phyloP scores from a whole-genome alignment of 495 filamentous ascomycete genomes.

The Parmelia sp. region DNA sequence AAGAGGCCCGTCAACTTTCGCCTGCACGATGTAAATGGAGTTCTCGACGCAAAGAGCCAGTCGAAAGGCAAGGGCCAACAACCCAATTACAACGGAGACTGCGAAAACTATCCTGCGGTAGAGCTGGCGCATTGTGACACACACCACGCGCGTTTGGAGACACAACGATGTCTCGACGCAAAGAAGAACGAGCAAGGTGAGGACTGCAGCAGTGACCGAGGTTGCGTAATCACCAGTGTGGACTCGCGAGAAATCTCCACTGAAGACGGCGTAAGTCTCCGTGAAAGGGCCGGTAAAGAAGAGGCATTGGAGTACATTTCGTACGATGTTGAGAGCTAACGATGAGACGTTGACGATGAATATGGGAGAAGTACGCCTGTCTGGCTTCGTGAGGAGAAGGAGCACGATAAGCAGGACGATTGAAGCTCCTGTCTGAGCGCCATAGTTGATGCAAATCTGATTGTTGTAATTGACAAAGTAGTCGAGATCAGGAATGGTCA shows the following conservation, averaged over 20 bases:
- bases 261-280: conserved; percentile 52
- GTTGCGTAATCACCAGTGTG: conserved; percentile 40
- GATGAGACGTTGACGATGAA: conserved; percentile 61
- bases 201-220: conserved; percentile 46
- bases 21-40: conserved; percentile 41
- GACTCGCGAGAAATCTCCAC: conserved; percentile 51
- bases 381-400: conserved; percentile 52
- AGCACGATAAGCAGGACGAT: conserved; percentile 60
- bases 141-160: conserved; percentile 65
- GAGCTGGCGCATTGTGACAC: conserved; percentile 39
- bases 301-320: conserved; percentile 51
- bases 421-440: conserved; percentile 66
- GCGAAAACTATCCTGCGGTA: conserved; percentile 41
- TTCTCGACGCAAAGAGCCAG: conserved; percentile 54
- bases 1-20: conserved; percentile 38
- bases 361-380: conserved; percentile 54
- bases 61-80: conserved; percentile 54
- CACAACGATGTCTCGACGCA: conserved; percentile 61
- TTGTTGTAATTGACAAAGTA: conserved; percentile 44
- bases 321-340: conserved; percentile 53
- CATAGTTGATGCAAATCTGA: conserved; percentile 60
- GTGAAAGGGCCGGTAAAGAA: conserved; percentile 55
- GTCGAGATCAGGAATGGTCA: conserved; percentile 46
- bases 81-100: conserved; percentile 47
- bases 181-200: conserved; percentile 53